Evolutionary conservation across 495 filamentous ascomycete species (phyloP), one percentile per base, ranked within the genome.

Genomic region (Podospora pseudoanserina): DNA sequence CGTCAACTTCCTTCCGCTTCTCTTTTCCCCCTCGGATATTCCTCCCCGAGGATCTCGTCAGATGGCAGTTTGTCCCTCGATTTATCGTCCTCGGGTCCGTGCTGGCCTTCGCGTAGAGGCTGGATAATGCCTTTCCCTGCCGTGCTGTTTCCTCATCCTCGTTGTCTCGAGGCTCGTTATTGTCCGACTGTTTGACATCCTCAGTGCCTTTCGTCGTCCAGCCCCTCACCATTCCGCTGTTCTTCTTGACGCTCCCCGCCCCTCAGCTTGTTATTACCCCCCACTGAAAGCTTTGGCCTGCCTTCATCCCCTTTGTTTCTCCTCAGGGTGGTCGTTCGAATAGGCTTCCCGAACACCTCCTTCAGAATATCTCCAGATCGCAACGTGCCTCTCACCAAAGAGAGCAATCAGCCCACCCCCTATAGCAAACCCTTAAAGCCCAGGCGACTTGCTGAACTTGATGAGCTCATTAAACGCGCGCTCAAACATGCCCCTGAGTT

Each of bases 401-500:
- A 32, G 30, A 32, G 5, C 13, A 16, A 49, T 2, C 9, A 11
- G 39, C 1, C 13, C 9, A 5, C 5, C 39, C 39, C 39, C 30
- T 32, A 32, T 7, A 32, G 7, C 23, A 32, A 32, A 32, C 30
- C 30, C 30, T 32, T 13, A 49, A 13, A 49, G 39, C 7, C 39
- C 39, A 11, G 39, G 15, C 2, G 39, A 49, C 63, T 75, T 77
- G 68, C 74, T 76, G 49, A 83, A 83, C 76, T 90, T 92, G 66
- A 88, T 73, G 57, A 97, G 78, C 55, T 96, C 92, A 73, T 86
- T 85, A 79, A 93, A 97, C n/a, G 92, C 88, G 34, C 84, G 85
- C 66, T 92, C 88, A 44, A 94, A 78, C 61, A 87, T 89, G 70
- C 91, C 88, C 84, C 92, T 93, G 65, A 97, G 71, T 73, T 98